Evolutionary conservation across 768 basidiomycete species (phyloP), one percentile per base, ranked within the genome.

Genomic region (Termitomyces sp.): DNA sequence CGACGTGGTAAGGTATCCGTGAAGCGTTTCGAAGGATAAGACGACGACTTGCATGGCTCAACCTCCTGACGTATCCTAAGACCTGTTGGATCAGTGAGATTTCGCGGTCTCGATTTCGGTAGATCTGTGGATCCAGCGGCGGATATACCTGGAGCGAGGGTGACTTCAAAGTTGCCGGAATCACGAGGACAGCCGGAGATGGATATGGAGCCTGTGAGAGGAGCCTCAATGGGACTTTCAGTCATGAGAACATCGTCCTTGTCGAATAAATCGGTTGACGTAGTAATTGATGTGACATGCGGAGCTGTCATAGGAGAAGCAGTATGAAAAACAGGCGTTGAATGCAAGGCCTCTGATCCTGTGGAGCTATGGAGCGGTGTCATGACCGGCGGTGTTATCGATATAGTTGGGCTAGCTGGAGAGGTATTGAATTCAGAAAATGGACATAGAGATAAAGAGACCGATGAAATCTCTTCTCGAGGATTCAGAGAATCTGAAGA

Each of bases 161-260:
- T 55, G 3, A 60, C 53, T 13, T 60, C 65, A 18, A 54, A 60
- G 32, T 55, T 45, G 32, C 53, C 53, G 60, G 62, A 60, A 36
- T 46, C 53, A 52, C 20, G 58, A 52, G 54, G 59, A 47, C 57
- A 13, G 30, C 60, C 57, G 44, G 62, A 56, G 57, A 64, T 36
- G 52, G 49, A 33, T 30, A 41, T 51, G 22, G 14, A 49, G 8
- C 53, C 53, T 26, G 10, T 4, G 30, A 35, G 59, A 56, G 28
- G 58, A 48, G 14, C 70, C 56, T 76, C 75, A 7, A 67, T 53
- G 7, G 77, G 74, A 55, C 71, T 76, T 66, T 79, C 76, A 28
- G 70, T 60, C 38, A 76, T 72, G 50, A 71, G 63, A 7, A 70
- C 26, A 16, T 45, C 69, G 51, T 69, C 66, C 35, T 61, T 61